A percentile compares a stretch with the other conserved stretches of the same genome.
Conservation (phyloP, 331 rosid genomes). For the Stylosanthes scabra region DNA sequence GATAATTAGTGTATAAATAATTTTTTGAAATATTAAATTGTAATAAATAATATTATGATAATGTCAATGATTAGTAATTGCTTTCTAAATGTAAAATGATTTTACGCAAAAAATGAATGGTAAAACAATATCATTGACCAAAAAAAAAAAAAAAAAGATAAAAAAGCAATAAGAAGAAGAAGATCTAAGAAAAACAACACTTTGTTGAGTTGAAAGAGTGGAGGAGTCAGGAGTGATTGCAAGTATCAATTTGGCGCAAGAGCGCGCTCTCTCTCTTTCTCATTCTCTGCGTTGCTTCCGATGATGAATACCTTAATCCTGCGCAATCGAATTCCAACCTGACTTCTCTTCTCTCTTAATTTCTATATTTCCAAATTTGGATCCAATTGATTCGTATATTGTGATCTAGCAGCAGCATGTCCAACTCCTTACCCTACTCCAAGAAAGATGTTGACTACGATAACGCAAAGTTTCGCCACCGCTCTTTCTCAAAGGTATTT, state of each 20-base stretch:
- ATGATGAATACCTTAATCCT: neutral
- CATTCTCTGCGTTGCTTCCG: neutral
- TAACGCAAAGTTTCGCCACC: constrained; percentile 97
- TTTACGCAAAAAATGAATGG: no score
- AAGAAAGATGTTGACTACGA: constrained; percentile 87
- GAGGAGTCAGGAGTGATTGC: neutral
- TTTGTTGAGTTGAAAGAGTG: no score
- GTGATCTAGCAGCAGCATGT: constrained; percentile 60
- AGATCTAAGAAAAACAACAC: no score
- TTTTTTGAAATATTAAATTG: no score
- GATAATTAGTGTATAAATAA: no score
- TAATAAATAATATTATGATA: no score
- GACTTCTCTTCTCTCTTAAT: neutral
- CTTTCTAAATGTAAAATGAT: no score
- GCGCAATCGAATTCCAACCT: neutral
- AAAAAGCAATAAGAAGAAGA: no score
- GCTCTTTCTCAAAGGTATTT: constrained; percentile 80
- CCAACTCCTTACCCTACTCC: constrained; percentile 85
- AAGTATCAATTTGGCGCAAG: neutral
- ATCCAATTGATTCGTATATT: constrained; percentile 27
- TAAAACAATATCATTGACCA: no score
- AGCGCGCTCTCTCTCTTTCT: neutral
- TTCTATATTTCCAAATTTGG: neutral
- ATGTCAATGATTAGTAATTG: no score
- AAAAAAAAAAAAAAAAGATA: no score